Evolutionary conservation across 495 filamentous ascomycete species (phyloP), one percentile per base, ranked within the genome.

Genomic region (Sporormia fimetaria): DNA sequence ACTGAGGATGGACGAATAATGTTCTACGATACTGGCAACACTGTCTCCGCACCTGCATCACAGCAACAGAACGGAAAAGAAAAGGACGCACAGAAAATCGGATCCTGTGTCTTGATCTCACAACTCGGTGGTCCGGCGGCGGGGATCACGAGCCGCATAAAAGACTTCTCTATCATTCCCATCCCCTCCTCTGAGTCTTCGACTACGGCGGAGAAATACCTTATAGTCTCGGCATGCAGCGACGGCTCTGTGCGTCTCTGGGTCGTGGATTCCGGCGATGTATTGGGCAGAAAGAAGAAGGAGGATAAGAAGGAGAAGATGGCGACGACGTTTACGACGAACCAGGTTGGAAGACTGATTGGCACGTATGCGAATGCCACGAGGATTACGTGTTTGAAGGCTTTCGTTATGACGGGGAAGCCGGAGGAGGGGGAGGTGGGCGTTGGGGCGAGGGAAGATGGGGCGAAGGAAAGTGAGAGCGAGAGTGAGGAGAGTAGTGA

Each of bases 1-100:
- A 95, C 90, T 0, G 90, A 96, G 57, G 88, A 96, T 59, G 90
- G 92, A 14, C 69, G 81, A 29, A 66, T 98, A 14, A 49, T 93
- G 23, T 93, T 98, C 59, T 94, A 85, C 56, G 76, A 76, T 30
- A 87, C 83, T 2, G 62, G 51, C 17, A 25, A 3, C 11, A 0
- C 25, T n/a, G 6, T 21, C 2, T n/a, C n/a, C n/a, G n/a, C n/a
- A 35, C 22, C 7, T 23, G 25, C 0, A 42, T 20, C 4, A 26
- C 33, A 12, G 22, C 22, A 14, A 5, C 31, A 40, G 24, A 18
- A 33, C 44, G 37, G 46, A 57, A 52, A 42, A 6, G 18, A 22
- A 10, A 39, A 34, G 14, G 12, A 42, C 33, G 57, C 57, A 16
- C 38, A 60, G 18, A 54, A 57, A 21, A 54, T 74, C 30, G 66